A percentile compares a stretch with the other conserved stretches of the same genome.
These are phyloP conservation scores for Melastoma candidum DNA, from an alignment of 441 rosid species.

Conservation along the genomic window DNA sequence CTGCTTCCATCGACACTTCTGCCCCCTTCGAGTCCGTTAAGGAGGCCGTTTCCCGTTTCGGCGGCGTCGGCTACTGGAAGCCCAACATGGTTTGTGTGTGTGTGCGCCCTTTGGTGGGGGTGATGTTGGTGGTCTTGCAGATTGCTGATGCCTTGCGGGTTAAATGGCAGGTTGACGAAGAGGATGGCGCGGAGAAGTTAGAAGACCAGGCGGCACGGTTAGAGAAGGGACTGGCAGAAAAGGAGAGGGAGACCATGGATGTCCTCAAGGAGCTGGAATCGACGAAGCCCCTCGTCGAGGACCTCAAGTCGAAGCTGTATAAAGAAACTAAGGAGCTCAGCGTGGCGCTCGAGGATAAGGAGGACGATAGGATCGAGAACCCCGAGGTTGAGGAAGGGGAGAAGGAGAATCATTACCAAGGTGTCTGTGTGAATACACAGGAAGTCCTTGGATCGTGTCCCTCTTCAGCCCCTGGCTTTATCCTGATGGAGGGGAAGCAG, in stretches of 20 bases:
- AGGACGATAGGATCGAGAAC: slow-evolving; percentile 7
- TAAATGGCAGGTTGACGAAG: slow-evolving; percentile 34
- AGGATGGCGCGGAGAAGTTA: slow-evolving; percentile 36
- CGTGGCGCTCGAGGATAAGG: slow-evolving; percentile 23
- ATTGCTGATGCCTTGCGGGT: neutral
- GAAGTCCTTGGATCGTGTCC: slow-evolving; percentile 22
- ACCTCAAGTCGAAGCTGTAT: slow-evolving; percentile 45
- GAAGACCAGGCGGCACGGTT: slow-evolving; percentile 48
- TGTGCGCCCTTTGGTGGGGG: neutral
- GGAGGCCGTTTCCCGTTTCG: slow-evolving; percentile 78
- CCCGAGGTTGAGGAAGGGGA: slow-evolving; percentile 26
- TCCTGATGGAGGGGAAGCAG: slow-evolving; percentile 59
- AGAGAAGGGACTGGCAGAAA: slow-evolving; percentile 52
- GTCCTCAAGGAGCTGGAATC: slow-evolving; percentile 69
- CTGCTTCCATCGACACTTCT: slow-evolving; percentile 54
- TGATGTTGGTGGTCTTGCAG: neutral
- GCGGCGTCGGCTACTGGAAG: slow-evolving; percentile 90
- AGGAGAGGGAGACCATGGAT: slow-evolving; percentile 71
- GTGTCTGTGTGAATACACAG: slow-evolving; percentile 11
- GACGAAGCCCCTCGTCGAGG: slow-evolving; percentile 49
- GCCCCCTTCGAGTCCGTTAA: slow-evolving; percentile 93
- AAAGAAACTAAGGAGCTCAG: slow-evolving; percentile 37
- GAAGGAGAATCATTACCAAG: slow-evolving; percentile 26
- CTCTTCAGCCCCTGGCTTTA: slow-evolving; percentile 45
- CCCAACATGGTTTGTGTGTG: slow-evolving; percentile 17